Conservation (phyloP, 2,329 filamentous ascomycete genomes). For the Fusarium sp. region DNA sequence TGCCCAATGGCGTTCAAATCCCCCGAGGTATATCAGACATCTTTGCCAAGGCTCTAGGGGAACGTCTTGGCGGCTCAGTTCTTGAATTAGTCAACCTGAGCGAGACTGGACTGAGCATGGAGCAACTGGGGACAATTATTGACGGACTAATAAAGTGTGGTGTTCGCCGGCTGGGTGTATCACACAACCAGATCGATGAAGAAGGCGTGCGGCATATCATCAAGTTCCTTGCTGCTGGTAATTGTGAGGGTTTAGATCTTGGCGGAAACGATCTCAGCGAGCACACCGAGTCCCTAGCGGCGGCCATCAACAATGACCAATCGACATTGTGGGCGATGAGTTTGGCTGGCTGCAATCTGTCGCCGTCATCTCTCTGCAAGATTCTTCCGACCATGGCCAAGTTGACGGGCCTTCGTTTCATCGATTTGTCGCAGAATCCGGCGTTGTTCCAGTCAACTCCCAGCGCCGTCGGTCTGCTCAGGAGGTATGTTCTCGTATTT, state of each 20-base stretch:
- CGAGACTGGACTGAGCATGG: conserved; percentile 78
- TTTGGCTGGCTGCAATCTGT: conserved; percentile 86
- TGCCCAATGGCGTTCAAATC: conserved; percentile 51
- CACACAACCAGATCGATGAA: conserved; percentile 81
- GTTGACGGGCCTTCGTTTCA: conserved; percentile 82
- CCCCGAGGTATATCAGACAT: conserved; percentile 64
- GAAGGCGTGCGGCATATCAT: conserved; percentile 82
- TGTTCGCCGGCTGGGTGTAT: conserved; percentile 82
- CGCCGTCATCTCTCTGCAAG: conserved; percentile 76
- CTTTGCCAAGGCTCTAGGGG: conserved; percentile 79
- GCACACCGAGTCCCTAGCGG: conserved; percentile 65
- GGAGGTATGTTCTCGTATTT: conserved; percentile 69
- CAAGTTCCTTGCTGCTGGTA: conserved; percentile 78
- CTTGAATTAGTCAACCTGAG: conserved; percentile 88
- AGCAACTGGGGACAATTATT: conserved; percentile 81
- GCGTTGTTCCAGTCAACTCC: conserved; percentile 80
- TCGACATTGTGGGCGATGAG: conserved; percentile 83
- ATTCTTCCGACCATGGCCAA: conserved; percentile 80
- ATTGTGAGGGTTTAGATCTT: conserved; percentile 89
- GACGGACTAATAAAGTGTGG: conserved; percentile 85
- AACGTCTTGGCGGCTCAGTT: conserved; percentile 79
- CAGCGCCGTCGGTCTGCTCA: conserved; percentile 79
- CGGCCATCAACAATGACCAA: conserved; percentile 63
- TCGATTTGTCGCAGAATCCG: conserved; percentile 92
- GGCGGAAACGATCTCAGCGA: conserved; percentile 82